Percentiles rank a stretch among this genome's conserved stretches.
phyloP scores from a whole-genome alignment of 2,329 filamentous ascomycete genomes.

The Pseudocercospora ulei region DNA sequence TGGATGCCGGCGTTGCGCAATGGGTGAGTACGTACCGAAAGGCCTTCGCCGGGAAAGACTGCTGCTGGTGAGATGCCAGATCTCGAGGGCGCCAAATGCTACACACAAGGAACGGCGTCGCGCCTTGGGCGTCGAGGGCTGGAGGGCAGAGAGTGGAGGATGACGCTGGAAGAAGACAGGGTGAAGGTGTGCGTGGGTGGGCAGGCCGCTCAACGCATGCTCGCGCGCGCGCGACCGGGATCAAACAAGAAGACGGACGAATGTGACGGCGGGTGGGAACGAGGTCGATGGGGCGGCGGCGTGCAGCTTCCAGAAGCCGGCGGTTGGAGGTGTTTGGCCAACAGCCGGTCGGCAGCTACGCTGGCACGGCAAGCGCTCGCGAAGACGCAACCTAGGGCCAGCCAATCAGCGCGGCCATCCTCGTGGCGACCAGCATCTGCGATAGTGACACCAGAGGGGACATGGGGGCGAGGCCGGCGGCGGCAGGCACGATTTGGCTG shows the following conservation, averaged over 20 bases:
- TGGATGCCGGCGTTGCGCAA: slow-evolving; percentile 21
- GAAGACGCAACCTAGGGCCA: slow-evolving; percentile 8
- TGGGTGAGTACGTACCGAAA: slow-evolving; percentile 28
- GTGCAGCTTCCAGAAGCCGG: slow-evolving; percentile 14
- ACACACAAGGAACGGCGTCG: slow-evolving; percentile 25
- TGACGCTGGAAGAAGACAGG: slow-evolving; percentile 17
- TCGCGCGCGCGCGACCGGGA: slow-evolving; percentile 19
- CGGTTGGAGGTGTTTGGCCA: slow-evolving; percentile 15
- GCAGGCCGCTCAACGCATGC: slow-evolving; percentile 28
- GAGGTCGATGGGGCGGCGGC: slow-evolving; percentile 10
- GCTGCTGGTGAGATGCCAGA: slow-evolving; percentile 31
- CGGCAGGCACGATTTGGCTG: slow-evolving; percentile 2
- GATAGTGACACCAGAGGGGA: slow-evolving; percentile 18
- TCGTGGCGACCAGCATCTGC: slow-evolving; percentile 21
- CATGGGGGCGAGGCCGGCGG: not conserved
- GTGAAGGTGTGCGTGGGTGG: slow-evolving; percentile 26
- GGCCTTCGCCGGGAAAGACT: slow-evolving; percentile 31
- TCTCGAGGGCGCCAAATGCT: slow-evolving; percentile 29
- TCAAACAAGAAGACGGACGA: slow-evolving; percentile 11
- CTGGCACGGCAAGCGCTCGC: slow-evolving; percentile 10
- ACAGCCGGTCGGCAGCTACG: slow-evolving; percentile 12
- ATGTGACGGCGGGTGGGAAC: slow-evolving; percentile 17
- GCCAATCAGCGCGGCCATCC: slow-evolving; percentile 21
- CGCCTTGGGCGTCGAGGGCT: slow-evolving; percentile 20
- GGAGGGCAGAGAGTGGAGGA: slow-evolving; percentile 20